phyloP scores from a whole-genome alignment of 225 moss, liverwort and hornwort genomes.

The Pseudisothecium myosuroides region DNA sequence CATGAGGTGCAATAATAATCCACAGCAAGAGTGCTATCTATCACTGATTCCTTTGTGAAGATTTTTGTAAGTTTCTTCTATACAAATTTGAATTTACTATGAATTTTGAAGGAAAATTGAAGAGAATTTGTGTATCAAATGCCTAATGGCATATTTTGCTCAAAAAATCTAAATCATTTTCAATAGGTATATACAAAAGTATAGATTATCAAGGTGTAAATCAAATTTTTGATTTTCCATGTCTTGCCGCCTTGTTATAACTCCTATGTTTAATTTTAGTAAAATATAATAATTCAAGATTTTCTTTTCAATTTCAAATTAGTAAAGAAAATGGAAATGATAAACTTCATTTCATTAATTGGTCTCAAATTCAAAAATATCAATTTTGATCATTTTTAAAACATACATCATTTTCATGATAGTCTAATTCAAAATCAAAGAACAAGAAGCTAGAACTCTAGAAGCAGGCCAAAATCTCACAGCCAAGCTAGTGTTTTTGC shows the following conservation, averaged over 20 bases:
- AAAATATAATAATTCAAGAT: background rate
- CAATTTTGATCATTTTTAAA: too few species aligned
- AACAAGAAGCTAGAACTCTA: background rate
- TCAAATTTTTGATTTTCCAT: background rate
- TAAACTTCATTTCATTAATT: background rate
- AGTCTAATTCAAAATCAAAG: too few species aligned
- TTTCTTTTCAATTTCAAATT: background rate
- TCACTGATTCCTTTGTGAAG: background rate
- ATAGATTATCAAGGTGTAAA: background rate
- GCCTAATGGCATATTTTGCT: too few species aligned
- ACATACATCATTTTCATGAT: too few species aligned
- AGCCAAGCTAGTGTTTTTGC: background rate
- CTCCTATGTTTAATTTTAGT: background rate
- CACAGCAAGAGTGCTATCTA: fast-evolving
- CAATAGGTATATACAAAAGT: background rate
- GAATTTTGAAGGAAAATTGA: background rate
- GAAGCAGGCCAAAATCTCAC: background rate
- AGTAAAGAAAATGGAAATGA: background rate
- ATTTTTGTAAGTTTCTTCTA: background rate
- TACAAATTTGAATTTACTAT: background rate
- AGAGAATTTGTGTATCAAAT: background rate
- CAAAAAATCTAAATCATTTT: background rate
- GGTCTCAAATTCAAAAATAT: too few species aligned
- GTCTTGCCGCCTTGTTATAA: background rate
- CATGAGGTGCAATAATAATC: background rate